Evolutionary conservation across 179 eudicot genomes (phyloP), one percentile per base, ranked within the genome.

Genomic region (Spinacia oleracea): DNA sequence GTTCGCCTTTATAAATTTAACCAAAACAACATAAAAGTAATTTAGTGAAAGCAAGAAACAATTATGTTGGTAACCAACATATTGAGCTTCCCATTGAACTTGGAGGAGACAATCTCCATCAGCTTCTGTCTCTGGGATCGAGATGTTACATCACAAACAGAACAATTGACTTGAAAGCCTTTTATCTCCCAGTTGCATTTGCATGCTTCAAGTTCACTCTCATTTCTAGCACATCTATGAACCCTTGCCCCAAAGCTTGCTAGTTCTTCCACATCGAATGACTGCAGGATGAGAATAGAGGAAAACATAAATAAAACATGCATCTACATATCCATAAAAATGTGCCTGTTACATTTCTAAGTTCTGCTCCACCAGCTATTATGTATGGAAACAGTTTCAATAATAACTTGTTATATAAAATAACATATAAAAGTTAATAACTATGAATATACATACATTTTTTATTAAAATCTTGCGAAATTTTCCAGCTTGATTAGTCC

Each of bases 1-100:
- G 76, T 83, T 87, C 70, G 83, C 87, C 89, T 87, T 62, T 25
- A 45, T 2, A 48, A 9, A 46, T 25, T 27, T 27, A 15, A 25
- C 32, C 77, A 56, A 35, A 45, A 45, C 4, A 45, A 27, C 40
- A 70, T 1, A 63, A 11, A 1, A 45, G 6, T 11, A 45, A 66
- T 21, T 38, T 35, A 66, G 40, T 66, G 46, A 34, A 66, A 66
- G 4, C 32, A 32, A 66, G 53, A 48, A 48, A 48, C 53, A 48
- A 48, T 16, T 48, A 15, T 48, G 18, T 48, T 38, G 40, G 40
- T 38, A 38, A 38, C 76, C 60, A 73, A 9, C 8, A 73, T 73
- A 53, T 73, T 20, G 23, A 50, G 60, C 42, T 73, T 73, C 25
- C 64, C 75, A 14, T 53, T 5, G 64, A 73, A 53, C 45, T 51